phyloP scores from a whole-genome alignment of 176 grass and related monocot species.

The Puccinellia tenuiflora region DNA sequence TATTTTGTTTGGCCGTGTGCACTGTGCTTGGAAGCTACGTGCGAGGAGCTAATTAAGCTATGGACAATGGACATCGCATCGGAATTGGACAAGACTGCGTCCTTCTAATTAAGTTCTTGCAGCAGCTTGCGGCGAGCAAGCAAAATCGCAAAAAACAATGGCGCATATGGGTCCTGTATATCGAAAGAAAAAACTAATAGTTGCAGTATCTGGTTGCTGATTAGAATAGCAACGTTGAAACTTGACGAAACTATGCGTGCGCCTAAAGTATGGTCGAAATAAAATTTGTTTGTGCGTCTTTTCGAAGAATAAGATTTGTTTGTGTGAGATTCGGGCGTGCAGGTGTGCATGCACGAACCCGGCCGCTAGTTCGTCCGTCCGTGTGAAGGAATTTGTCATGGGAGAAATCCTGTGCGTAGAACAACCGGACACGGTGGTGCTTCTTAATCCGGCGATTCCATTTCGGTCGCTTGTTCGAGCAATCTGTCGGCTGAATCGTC shows the following conservation, averaged over 20 bases:
- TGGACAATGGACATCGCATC: slow-evolving; percentile 2
- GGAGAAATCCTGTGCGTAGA: not conserved
- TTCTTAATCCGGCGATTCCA: slow-evolving; percentile 2
- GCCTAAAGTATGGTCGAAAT: not conserved
- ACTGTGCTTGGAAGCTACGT: slow-evolving; percentile 56
- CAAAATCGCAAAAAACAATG: not conserved
- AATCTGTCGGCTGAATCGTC: slow-evolving; percentile 24
- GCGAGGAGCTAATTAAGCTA: slow-evolving; percentile 38
- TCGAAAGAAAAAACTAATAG: not conserved
- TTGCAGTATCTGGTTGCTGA: not conserved
- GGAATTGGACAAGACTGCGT: slow-evolving; percentile 10
- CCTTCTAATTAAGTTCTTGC: not conserved
- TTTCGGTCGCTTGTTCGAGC: not conserved
- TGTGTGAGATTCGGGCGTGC: not conserved
- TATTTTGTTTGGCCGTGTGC: not conserved
- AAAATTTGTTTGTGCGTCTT: not conserved
- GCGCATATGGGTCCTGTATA: not conserved
- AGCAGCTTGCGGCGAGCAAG: not conserved
- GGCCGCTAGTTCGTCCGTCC: not conserved
- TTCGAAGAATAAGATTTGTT: not conserved
- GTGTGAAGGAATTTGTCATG: not conserved
- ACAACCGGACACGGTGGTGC: slow-evolving; percentile 14
- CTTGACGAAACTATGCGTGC: not conserved
- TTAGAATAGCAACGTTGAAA: slow-evolving; percentile 24
- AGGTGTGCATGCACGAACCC: not conserved